Conservation (phyloP, 768 basidiomycete genomes). For the Tricholoma saponaceum region DNA sequence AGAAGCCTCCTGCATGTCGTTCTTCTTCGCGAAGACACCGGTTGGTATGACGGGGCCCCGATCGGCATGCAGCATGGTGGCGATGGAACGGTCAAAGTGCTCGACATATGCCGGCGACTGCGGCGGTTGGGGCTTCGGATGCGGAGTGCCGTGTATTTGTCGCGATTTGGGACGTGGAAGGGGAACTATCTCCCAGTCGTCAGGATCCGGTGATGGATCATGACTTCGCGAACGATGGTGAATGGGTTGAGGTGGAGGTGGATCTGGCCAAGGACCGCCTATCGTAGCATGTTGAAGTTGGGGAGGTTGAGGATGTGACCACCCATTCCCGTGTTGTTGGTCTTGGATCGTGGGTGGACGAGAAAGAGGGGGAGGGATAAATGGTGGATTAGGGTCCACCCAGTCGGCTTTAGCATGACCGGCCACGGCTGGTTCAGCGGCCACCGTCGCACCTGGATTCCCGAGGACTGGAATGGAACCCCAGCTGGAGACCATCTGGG, state of each 20-base stretch:
- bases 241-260: neutral
- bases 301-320: neutral
- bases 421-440: neutral
- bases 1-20: neutral
- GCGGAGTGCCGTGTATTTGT: neutral
- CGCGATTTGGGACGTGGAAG: neutral
- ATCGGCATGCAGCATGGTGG: neutral
- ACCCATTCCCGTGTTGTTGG: neutral
- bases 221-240: neutral
- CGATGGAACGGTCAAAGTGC: constrained; percentile 1
- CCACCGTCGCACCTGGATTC: constrained; percentile 1
- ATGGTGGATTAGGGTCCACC: neutral
- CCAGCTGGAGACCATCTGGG: constrained; percentile 31
- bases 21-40: neutral
- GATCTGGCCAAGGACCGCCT: neutral
- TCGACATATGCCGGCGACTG: neutral
- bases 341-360: neutral
- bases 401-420: neutral
- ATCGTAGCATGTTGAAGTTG: neutral
- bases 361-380: neutral
- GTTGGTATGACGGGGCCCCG: neutral
- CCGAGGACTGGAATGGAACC: constrained; percentile 2
- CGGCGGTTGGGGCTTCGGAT: neutral
- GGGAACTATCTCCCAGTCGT: neutral
- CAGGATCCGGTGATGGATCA: neutral